Evolutionary conservation across 1,284 basidiomycete species (phyloP).

Genomic region (Termitomyces sp.): DNA sequence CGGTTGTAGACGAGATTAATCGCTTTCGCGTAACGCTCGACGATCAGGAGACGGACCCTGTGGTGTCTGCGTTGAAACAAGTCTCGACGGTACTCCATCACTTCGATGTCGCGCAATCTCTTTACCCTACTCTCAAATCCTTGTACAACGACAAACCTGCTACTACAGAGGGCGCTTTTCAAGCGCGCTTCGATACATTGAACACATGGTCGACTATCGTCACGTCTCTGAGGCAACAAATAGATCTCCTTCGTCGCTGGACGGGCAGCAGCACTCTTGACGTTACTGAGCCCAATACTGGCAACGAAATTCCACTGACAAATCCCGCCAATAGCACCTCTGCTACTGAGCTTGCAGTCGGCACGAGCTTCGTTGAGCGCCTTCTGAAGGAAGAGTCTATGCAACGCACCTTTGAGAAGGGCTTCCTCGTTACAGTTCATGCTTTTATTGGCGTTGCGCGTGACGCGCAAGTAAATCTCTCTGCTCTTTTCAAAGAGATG

Average conservation of each 20-base stretch:
- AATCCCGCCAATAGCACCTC: slow-evolving; percentile 23
- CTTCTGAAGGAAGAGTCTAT: slow-evolving; percentile 95
- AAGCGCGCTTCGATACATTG: slow-evolving; percentile 77
- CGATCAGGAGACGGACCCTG: slow-evolving; percentile 30
- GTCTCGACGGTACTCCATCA: slow-evolving; percentile 74
- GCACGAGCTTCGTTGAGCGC: slow-evolving; percentile 86
- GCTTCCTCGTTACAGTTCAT: slow-evolving; percentile 85
- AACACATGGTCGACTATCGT: slow-evolving; percentile 88
- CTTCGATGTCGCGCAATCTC: slow-evolving; percentile 77
- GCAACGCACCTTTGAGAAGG: slow-evolving; percentile 91
- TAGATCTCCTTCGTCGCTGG: slow-evolving; percentile 80
- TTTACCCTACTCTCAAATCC: slow-evolving; percentile 83
- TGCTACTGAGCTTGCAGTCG: slow-evolving; percentile 45
- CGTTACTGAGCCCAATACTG: slow-evolving; percentile 72
- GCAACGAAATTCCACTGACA: slow-evolving; percentile 48
- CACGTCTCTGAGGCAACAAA: slow-evolving; percentile 72
- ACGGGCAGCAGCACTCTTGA: slow-evolving; percentile 89
- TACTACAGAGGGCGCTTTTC: slow-evolving; percentile 64
- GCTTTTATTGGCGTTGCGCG: slow-evolving; percentile 84
- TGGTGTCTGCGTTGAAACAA: slow-evolving; percentile 58
- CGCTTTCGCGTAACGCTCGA: slow-evolving; percentile 57
- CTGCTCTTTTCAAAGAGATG: slow-evolving; percentile 73
- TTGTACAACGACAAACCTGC: slow-evolving; percentile 76
- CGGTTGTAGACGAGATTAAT: slow-evolving; percentile 80
- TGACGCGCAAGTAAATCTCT: slow-evolving; percentile 81